phyloP scores from a whole-genome alignment of 306 rosid genomes.

The Hippophae gyantsensis region DNA sequence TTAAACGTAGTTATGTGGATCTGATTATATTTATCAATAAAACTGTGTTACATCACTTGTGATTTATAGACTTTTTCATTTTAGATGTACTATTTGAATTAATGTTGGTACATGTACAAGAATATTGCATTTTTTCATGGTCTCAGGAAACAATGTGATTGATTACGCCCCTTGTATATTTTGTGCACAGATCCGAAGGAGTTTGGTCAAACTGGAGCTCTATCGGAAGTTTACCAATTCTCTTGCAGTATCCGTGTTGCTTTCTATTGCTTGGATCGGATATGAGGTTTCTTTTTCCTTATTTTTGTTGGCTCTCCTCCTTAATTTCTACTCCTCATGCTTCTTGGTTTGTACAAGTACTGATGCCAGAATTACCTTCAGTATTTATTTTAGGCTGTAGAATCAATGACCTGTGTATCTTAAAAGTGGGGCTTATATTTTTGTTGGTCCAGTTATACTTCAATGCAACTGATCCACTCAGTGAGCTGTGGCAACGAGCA shows the following conservation, averaged over 20 bases:
- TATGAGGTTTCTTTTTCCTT: slow-evolving; percentile 44
- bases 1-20: too few species aligned
- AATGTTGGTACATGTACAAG: background rate
- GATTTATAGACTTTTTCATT: background rate
- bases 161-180: slow-evolving; percentile 8
- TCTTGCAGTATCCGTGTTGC: slow-evolving; percentile 65
- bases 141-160: background rate
- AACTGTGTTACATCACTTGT: too few species aligned
- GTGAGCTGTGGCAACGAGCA: slow-evolving; percentile 63
- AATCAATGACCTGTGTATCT: background rate
- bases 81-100: slow-evolving; percentile 3
- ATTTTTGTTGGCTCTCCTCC: background rate
- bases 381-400: background rate
- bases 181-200: slow-evolving; percentile 46
- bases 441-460: slow-evolving; percentile 56
- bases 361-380: background rate
- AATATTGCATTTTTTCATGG: background rate
- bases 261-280: slow-evolving; percentile 66
- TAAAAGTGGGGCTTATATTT: slow-evolving; percentile 8
- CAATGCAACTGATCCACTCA: slow-evolving; percentile 62
- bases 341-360: background rate
- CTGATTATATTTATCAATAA: too few species aligned
- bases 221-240: slow-evolving; percentile 68
- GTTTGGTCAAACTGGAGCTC: slow-evolving; percentile 57
- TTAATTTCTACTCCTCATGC: slow-evolving; percentile 1